Percentiles rank a stretch among this genome's conserved stretches.
Conservation (phyloP, 106 monocot species). For the Dendrobium nobile region DNA sequence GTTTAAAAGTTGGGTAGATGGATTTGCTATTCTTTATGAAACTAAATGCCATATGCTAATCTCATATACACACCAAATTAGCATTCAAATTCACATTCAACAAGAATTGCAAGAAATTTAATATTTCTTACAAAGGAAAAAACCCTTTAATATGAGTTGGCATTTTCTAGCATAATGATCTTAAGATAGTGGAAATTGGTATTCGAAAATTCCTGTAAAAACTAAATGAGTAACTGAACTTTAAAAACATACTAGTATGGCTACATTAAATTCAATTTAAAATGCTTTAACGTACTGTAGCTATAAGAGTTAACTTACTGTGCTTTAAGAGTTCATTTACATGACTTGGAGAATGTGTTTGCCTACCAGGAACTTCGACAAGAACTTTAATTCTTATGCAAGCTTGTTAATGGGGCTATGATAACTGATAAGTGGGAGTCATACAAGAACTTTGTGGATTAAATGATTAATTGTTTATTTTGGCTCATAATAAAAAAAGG, state of each 20-base stretch:
- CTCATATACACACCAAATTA: neutral
- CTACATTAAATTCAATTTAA: neutral
- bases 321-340: neutral
- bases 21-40: neutral
- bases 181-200: neutral
- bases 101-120: neutral
- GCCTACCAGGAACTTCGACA: neutral
- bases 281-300: neutral
- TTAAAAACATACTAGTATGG: neutral
- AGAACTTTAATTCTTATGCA: neutral
- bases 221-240: neutral
- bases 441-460: neutral
- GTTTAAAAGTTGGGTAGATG: conserved; percentile 1
- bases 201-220: neutral
- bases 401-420: neutral
- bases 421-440: neutral
- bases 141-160: neutral
- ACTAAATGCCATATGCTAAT: neutral
- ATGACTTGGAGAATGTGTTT: neutral
- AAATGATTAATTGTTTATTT: neutral
- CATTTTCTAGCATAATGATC: neutral
- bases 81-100: neutral
- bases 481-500: neutral
- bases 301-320: neutral
- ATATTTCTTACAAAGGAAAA: neutral